These are phyloP conservation scores for Aspergillus nanangensis DNA, from an alignment of 495 filamentous ascomycete species.

Conservation along the genomic window DNA sequence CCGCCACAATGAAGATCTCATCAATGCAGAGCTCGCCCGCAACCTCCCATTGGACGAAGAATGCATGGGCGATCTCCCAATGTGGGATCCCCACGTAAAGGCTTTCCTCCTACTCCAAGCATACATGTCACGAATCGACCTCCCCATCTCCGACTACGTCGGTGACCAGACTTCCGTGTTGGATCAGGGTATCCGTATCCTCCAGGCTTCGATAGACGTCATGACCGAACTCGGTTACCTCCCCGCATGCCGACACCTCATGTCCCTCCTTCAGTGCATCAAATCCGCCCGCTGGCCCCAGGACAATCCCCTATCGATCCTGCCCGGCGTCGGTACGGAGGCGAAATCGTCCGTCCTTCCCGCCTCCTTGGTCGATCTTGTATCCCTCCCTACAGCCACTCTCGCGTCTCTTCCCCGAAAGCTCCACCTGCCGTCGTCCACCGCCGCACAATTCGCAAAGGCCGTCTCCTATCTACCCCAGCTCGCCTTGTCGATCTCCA, in stretches of 20 bases:
- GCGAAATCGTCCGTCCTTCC: conserved; percentile 25
- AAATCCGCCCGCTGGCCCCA: conserved; percentile 90
- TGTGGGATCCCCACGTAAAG: conserved; percentile 99
- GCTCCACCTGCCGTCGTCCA: conserved; percentile 18
- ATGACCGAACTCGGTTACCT: conserved; percentile 86
- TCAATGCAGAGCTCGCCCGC: conserved; percentile 86
- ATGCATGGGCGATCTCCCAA: conserved; percentile 67
- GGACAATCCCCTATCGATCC: conserved; percentile 72
- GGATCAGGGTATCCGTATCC: conserved; percentile 94
- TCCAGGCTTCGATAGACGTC: conserved; percentile 86
- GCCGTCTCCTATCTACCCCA: conserved; percentile 61
- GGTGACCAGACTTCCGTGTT: conserved; percentile 87
- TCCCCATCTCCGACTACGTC: conserved; percentile 96
- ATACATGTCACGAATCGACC: conserved; percentile 84
- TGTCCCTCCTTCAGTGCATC: conserved; percentile 82
- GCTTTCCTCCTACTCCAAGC: conserved; percentile 92
- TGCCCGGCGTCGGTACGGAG: conserved; percentile 65
- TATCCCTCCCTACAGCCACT: conserved; percentile 20
- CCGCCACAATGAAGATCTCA: conserved; percentile 98
- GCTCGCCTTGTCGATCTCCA: conserved; percentile 57
- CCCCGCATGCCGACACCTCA: conserved; percentile 68
- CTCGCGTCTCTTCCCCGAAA: conserved; percentile 24
- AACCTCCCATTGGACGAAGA: conserved; percentile 67
- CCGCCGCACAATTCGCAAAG: conserved; percentile 43
- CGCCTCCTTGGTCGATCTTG: conserved; percentile 19